These are phyloP conservation scores for Trichoderma koningiopsis DNA, from an alignment of 2,329 filamentous ascomycete genomes.

Conservation along the genomic window DNA sequence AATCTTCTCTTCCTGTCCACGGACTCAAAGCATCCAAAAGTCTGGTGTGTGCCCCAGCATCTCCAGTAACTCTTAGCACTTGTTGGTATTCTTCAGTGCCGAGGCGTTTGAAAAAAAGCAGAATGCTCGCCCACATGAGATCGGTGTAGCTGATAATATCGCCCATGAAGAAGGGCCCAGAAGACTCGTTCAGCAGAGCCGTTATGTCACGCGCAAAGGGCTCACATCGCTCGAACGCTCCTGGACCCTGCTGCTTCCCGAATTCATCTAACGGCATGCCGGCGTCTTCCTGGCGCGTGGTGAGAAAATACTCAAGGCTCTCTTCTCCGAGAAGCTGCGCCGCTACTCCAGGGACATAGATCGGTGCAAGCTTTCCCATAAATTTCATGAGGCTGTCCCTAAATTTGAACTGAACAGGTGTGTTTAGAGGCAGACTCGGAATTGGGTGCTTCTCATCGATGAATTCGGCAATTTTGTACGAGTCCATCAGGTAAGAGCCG, in stretches of 20 bases:
- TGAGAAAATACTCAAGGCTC: neutral
- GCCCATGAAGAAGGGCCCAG: neutral
- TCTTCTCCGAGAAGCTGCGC: neutral
- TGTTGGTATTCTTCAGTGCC: neutral
- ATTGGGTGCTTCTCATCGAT: slow-evolving; percentile 10
- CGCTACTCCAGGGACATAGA: neutral
- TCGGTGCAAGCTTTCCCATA: neutral
- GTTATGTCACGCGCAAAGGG: slow-evolving; percentile 13
- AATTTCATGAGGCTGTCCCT: neutral
- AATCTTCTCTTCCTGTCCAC: neutral
- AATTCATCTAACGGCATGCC: slow-evolving; percentile 10
- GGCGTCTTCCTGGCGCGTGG: neutral
- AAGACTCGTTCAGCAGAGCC: slow-evolving; percentile 9
- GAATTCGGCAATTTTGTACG: slow-evolving; percentile 14
- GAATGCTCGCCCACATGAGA: slow-evolving; percentile 9
- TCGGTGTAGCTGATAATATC: slow-evolving; percentile 12
- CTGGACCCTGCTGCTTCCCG: neutral
- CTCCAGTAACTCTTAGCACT: neutral
- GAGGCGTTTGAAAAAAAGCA: slow-evolving; percentile 13
- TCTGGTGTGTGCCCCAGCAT: neutral
- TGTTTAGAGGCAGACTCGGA: neutral
- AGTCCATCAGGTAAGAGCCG: slow-evolving; percentile 14
- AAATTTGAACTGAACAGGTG: neutral
- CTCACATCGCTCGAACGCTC: neutral
- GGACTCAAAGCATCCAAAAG: slow-evolving; percentile 6